Percentiles rank a stretch among this genome's conserved stretches.
Evolutionary conservation across 163 green algal species (phyloP).

Genomic region (Dunaliella salina): DNA sequence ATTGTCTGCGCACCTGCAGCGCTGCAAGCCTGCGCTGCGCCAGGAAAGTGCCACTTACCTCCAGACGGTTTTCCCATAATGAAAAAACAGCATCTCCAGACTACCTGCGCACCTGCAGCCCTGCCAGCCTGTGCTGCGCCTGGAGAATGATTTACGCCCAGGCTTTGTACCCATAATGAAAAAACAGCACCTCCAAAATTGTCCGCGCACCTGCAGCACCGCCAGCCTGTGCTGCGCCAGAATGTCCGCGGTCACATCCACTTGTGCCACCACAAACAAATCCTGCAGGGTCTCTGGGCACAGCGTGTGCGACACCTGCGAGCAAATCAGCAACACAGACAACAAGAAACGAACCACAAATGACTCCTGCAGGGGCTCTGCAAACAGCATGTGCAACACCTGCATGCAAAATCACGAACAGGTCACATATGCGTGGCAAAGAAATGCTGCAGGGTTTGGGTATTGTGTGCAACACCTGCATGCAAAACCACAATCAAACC

Average conservation of each 20-base stretch:
- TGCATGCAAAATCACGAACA: neutral
- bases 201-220: conserved; percentile 2
- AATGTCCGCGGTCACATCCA: conserved; percentile 11
- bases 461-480: too few relatives aligned
- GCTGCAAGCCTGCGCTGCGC: neutral
- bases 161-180: too few relatives aligned
- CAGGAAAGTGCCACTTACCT: too few relatives aligned
- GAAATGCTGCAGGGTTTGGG: too few relatives aligned
- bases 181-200: neutral
- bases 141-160: too few relatives aligned
- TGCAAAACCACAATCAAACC: too few relatives aligned
- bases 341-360: neutral
- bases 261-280: conserved; percentile 16
- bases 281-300: neutral
- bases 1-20: too few relatives aligned
- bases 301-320: conserved; percentile 2
- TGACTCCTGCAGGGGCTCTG: neutral
- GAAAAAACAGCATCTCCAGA: too few relatives aligned
- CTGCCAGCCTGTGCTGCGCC: too few relatives aligned
- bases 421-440: neutral
- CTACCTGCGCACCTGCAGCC: too few relatives aligned
- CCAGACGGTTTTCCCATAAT: too few relatives aligned
- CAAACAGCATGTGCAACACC: neutral
- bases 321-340: too few relatives aligned
- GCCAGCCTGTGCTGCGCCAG: conserved; percentile 4